Evolutionary conservation across 73 alveolate genomes (phyloP).

Genomic region (Paramecium primaurelia): DNA sequence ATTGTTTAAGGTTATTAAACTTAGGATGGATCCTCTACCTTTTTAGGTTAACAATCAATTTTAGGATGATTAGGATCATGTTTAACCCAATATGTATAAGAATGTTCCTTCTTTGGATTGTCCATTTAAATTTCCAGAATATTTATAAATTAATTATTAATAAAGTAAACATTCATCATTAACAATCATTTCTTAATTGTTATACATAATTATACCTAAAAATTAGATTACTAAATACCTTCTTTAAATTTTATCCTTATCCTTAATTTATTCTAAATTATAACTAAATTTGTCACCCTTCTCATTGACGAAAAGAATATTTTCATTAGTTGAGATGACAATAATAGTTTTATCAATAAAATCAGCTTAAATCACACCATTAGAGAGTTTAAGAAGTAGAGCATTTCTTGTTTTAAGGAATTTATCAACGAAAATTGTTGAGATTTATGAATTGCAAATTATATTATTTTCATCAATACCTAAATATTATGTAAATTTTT

Average conservation of each 20-base stretch:
- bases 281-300: neutral
- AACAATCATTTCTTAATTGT: neutral
- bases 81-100: conserved; percentile 43
- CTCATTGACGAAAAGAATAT: neutral
- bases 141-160: neutral
- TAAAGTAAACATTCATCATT: neutral
- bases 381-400: conserved; percentile 87
- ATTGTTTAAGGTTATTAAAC: neutral
- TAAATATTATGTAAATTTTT: conserved; percentile 13
- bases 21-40: conserved; percentile 28
- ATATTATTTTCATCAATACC: conserved; percentile 62
- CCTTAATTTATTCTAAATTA: neutral
- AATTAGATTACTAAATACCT: neutral
- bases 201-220: neutral
- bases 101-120: conserved; percentile 37
- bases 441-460: neutral
- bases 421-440: conserved; percentile 79
- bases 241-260: neutral
- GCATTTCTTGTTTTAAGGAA: conserved; percentile 97
- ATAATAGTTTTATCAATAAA: conserved; percentile 94
- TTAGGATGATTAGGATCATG: conserved; percentile 50
- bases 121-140: conserved; percentile 19
- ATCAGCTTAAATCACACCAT: conserved; percentile 91
- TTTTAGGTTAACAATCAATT: conserved; percentile 48
- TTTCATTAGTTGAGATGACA: neutral